These are phyloP conservation scores for Thuja plicata DNA, from an alignment of 83 land plant species.

Conservation along the genomic window DNA sequence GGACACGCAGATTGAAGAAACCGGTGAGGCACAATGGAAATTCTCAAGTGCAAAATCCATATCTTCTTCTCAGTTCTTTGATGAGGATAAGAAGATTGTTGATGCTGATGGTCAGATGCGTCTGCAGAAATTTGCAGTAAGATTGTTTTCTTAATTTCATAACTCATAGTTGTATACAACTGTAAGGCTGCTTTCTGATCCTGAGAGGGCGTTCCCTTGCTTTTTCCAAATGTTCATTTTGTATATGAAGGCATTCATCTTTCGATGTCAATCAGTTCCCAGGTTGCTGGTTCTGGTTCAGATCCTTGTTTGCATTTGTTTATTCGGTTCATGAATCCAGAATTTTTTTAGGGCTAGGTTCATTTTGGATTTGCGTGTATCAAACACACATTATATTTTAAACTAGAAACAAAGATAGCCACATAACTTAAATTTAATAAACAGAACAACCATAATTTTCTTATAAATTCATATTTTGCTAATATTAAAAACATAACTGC, in stretches of 20 bases:
- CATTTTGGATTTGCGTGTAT: no score
- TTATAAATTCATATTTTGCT: no score
- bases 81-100: conserved; percentile 57
- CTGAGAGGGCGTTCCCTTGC: background rate
- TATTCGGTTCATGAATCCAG: no score
- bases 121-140: conserved; percentile 83
- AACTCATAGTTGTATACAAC: background rate
- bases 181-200: background rate
- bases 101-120: conserved; percentile 64
- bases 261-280: background rate
- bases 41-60: conserved; percentile 96
- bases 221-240: background rate
- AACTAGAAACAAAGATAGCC: no score
- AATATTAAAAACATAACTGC: no score
- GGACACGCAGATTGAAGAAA: conserved; percentile 66
- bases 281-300: no score
- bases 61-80: conserved; percentile 91
- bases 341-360: no score
- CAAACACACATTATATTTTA: no score
- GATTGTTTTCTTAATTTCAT: conserved; percentile 10
- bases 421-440: no score
- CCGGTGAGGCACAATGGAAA: conserved; percentile 85
- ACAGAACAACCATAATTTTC: no score
- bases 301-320: no score
- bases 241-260: background rate